Evolutionary conservation across 805 yeast genomes (phyloP).

Genomic region (Wickerhamiella sorbophila): DNA sequence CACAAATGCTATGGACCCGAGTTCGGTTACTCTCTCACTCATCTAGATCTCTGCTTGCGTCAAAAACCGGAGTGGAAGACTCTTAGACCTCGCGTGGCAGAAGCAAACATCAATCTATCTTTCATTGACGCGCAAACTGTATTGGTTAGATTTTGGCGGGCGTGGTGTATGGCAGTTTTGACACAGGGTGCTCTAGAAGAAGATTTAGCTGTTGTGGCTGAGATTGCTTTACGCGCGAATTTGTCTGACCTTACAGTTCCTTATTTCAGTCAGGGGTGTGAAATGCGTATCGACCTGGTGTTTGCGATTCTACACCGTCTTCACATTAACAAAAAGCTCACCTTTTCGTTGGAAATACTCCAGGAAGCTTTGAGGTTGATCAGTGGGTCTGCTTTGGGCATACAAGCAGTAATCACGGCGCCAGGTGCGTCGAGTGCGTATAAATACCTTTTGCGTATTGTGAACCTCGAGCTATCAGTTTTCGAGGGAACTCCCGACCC

Average conservation of each 20-base stretch:
- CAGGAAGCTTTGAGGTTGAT: conserved; percentile 17
- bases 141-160: conserved; percentile 66
- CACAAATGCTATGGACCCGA: conserved; percentile 14
- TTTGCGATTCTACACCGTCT: conserved; percentile 30
- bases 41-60: conserved; percentile 48
- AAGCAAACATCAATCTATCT: conserved; percentile 50
- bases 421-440: conserved; percentile 18
- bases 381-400: conserved; percentile 24
- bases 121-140: conserved; percentile 50
- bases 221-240: not conserved
- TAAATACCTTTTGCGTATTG: conserved; percentile 19
- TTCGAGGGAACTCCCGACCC: conserved; percentile 11
- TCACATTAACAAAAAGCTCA: not conserved
- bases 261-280: conserved; percentile 36
- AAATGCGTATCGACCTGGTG: conserved; percentile 53
- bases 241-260: conserved; percentile 33
- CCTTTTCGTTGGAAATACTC: conserved; percentile 28
- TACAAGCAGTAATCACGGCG: conserved; percentile 30
- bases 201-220: not conserved
- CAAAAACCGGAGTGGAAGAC: conserved; percentile 34
- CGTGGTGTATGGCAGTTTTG: conserved; percentile 46
- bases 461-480: conserved; percentile 12
- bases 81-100: conserved; percentile 17
- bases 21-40: conserved; percentile 41
- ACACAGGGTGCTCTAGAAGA: not conserved